Conservation (phyloP, 768 basidiomycete genomes). For the Astraeus odoratus region DNA sequence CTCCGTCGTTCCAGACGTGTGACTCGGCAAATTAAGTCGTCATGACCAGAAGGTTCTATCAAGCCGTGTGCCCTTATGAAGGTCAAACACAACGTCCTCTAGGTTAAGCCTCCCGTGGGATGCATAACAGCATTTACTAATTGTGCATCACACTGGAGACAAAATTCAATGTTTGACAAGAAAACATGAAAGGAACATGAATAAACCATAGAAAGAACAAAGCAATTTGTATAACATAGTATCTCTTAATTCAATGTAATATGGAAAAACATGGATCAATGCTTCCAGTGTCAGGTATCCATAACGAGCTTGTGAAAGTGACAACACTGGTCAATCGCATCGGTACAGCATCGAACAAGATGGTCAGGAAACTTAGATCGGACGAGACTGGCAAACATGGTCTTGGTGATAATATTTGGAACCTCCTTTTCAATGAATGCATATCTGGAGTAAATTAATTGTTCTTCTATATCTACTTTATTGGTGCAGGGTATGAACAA, state of each 20-base stretch:
- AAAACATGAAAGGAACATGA: too few species aligned
- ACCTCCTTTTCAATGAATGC: constrained; percentile 45
- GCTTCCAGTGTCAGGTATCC: constrained; percentile 43
- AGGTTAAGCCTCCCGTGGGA: constrained; percentile 38
- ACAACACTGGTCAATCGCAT: constrained; percentile 41
- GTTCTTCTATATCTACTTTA: not conserved
- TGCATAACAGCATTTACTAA: constrained; percentile 37
- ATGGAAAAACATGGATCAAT: too few species aligned
- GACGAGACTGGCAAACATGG: too few species aligned
- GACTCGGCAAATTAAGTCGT: constrained; percentile 6
- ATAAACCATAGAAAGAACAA: too few species aligned
- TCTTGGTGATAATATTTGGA: constrained; percentile 41
- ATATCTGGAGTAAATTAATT: not conserved
- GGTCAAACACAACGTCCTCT: constrained; percentile 34
- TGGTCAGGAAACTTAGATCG: constrained; percentile 30
- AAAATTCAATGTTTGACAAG: too few species aligned
- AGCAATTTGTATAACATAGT: too few species aligned
- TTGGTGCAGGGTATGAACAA: not conserved
- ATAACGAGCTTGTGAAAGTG: constrained; percentile 44
- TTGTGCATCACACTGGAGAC: too few species aligned
- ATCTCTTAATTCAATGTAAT: too few species aligned
- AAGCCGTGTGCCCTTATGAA: constrained; percentile 21
- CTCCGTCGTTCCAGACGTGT: not conserved
- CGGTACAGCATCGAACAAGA: constrained; percentile 38
- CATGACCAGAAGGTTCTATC: too few species aligned